Evolutionary conservation across 1,284 basidiomycete genomes (phyloP), one percentile per base, ranked within the genome.

Genomic region (Puccinia hordei): DNA sequence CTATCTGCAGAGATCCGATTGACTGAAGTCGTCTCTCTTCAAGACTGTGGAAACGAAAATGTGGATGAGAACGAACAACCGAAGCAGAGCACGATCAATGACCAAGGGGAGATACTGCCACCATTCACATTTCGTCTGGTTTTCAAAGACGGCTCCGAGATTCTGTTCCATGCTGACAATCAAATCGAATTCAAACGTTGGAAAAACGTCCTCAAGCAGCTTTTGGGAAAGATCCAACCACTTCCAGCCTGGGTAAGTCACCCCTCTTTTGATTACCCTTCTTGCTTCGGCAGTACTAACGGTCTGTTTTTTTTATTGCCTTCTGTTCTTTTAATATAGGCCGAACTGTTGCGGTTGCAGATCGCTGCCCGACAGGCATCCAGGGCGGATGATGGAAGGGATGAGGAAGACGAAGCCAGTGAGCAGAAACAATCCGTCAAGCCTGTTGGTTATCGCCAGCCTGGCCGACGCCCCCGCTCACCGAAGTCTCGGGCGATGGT

Each of bases 141-240:
- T 9, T 80, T 65, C 57, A 80, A 66, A 57, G 78, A 80, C 61
- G 69, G 78, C 19, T 80, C 78, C 13, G 78, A 80, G 57, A 72
- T 80, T 24, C 35, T 73, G 27, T 80, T 80, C 51, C 78, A 80
- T 80, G 78, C 78, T 19, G 78, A 80, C 55, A 69, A 73, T 65
- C 69, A 63, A 1, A 33, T 53, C 30, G 69, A 72, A 9, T 80
- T 80, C 57, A 61, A 57, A 17, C 69, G 59, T 35, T 80, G 78
- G 78, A 80, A 80, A 44, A 80, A 63, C 38, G 78, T 80, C 10
- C 59, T 80, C 9, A 63, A 51, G 33, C 78, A 72, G 44, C 57
- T 80, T 19, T 15, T 80, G 17, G 78, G 78, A 0, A 80, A 80
- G 41, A 65, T 80, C 59, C 78, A 80, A 33, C 69, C 68, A 33